Base-by-base conservation (phyloP, 164 flowering plant genomes). In the Umbellularia californica region DNA sequence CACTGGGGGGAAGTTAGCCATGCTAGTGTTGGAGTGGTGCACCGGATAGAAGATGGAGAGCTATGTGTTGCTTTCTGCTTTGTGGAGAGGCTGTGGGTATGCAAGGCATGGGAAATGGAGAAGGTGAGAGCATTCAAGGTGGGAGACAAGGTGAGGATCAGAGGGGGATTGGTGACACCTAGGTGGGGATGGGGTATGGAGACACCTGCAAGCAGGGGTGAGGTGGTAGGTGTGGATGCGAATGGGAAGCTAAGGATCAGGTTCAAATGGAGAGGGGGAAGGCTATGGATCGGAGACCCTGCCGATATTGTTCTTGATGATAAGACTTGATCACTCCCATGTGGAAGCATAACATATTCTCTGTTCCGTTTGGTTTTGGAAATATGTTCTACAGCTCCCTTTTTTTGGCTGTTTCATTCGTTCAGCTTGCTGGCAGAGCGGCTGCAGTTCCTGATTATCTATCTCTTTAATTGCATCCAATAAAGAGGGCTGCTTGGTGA, bases 101-200 rank as follows among this genome's bases (percentile, higher is more conserved):
- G 99, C 75, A 91, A 92, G 78, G 81, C 84, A 28, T 76, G 78
- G 72, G 99, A 95, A 74, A 82, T 92, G 94, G 98, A 92, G 78
- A 81, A 78, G 73, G 83, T 91, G 23, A 85, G 98, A 70, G 83
- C 94, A 12, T 95, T 92, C 78, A 81, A 70, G 79, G 86, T 91
- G 1, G 97, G 97, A 52, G 99, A 95, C 79, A 90, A 85, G 73
- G 98, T 95, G 73, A 89, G 79, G 73, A 90, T 93, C n/a, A 86
- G 82, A 85, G 88, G 85, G 20, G 95, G 97, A 58, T 72, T 95
- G 75, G 95, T 85, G 58, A 73, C 88, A 3, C 99, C 99, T 15
- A 82, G 99, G 66, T 93, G 97, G 97, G 99, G 93, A 0, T 95
- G 98, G 99, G 99, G 99, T 30, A 95, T 95, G 99, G 99, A 93